Conservation (phyloP, 345 rosid genomes). For the Moricandia moricandioides region DNA sequence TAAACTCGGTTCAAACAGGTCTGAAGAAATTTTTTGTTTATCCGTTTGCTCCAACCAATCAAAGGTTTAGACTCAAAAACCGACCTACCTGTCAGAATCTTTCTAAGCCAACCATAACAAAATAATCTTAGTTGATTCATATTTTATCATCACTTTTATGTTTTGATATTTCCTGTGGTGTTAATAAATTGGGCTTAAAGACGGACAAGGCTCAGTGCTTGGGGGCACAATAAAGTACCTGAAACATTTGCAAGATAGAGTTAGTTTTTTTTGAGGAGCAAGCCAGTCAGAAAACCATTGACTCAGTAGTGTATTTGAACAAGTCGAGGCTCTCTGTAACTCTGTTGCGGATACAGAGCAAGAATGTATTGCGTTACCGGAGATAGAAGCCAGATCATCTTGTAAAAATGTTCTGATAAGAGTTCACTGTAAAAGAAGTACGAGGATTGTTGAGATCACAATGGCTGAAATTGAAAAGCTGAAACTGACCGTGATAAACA, state of each 20-base stretch:
- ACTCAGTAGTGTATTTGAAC: conserved; percentile 60
- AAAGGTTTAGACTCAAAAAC: too few species aligned
- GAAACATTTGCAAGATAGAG: conserved; percentile 75
- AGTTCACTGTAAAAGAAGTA: conserved; percentile 69
- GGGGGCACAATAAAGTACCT: conserved; percentile 77
- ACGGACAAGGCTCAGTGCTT: conserved; percentile 91
- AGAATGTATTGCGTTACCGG: conserved; percentile 49
- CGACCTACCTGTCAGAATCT: too few species aligned
- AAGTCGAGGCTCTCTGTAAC: conserved; percentile 48
- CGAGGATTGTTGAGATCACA: conserved; percentile 54
- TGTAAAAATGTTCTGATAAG: conserved; percentile 62
- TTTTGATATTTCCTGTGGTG: neutral
- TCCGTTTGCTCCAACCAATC: neutral
- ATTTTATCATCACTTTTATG: neutral
- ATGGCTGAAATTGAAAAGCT: conserved; percentile 59
- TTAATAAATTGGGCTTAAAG: conserved; percentile 31
- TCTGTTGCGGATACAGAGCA: conserved; percentile 34
- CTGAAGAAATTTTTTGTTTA: neutral
- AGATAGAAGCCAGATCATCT: conserved; percentile 70
- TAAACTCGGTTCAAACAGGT: too few species aligned
- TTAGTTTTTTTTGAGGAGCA: conserved; percentile 64
- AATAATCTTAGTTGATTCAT: neutral
- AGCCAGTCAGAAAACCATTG: conserved; percentile 51
- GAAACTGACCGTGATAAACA: conserved; percentile 49
- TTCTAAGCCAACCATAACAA: neutral